Base-by-base conservation (phyloP, 208 protist species). In the Acanthamoeba culbertsoni region DNA sequence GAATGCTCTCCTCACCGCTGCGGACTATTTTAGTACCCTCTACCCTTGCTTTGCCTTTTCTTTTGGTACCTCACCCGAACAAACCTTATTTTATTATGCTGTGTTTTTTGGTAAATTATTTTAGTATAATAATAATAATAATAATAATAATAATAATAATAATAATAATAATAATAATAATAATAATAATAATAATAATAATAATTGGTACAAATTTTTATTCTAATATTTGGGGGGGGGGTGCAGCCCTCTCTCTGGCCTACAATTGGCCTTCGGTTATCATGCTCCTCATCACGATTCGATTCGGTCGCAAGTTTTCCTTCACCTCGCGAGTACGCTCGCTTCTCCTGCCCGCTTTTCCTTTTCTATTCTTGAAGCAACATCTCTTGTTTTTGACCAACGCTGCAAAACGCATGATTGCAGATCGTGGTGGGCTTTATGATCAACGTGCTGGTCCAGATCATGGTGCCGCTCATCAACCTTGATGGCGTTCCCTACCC, bases 231-330 rank as follows among this genome's bases (percentile, higher is more conserved):
- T 8, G 8, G 48, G 8, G 8, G 48, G 48, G 8, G 48, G 48
- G 48, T 23, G 63, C 71, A 79, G 71, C 79, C 4, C 46, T 94
- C 42, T 93, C 94, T 16, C 46, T 94, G 43, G 94, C 94, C 51
- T 95, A 95, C 40, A 95, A 95, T 48, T 94, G 77, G 42, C 45
- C 93, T 26, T 82, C 73, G 31, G 92, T 92, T 33, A 65, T 95
- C 45, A 51, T 93, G 45, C 63, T 95, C 20, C 90, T 95, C 51
- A 55, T 95, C 28, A 93, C 92, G 7, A 59, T 90, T 2, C 68
- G 90, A 6, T 35, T 93, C 0, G 90, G 91, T 45, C 91, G 73
- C 55, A 94, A 53, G 35, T 79, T 95, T 45, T 94, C 91, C 37
- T 94, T 95, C 28, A 93, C 62, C 26, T 33, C 91, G 16, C 45